A percentile compares a stretch with the other conserved stretches of the same genome.
These are phyloP conservation scores for Babesia bigemina DNA, from an alignment of 169 alveolate species.

Conservation along the genomic window DNA sequence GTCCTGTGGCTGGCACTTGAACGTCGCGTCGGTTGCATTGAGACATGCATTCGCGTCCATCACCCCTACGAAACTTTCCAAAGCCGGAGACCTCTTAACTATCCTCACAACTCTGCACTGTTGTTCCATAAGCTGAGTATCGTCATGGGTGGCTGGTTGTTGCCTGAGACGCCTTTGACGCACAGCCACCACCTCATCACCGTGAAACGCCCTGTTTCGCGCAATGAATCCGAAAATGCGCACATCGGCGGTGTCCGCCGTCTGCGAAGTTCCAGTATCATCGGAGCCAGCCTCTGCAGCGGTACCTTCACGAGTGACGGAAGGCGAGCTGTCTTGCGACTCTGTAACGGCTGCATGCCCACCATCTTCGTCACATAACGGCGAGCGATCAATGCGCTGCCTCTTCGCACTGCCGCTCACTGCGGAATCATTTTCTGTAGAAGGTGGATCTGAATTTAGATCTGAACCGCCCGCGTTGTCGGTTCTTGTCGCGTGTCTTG, in stretches of 20 bases:
- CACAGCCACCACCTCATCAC: conserved; percentile 74
- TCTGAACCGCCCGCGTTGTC: neutral
- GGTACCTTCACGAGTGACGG: neutral
- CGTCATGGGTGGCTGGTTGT: neutral
- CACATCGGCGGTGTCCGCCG: neutral
- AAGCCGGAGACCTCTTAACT: conserved; percentile 27
- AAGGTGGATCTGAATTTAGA: too few relatives aligned
- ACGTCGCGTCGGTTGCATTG: neutral
- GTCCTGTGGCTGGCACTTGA: conserved; percentile 63
- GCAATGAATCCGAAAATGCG: conserved; percentile 76
- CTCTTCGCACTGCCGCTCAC: neutral
- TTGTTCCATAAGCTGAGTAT: neutral
- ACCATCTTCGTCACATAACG: neutral
- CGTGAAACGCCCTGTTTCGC: conserved; percentile 78
- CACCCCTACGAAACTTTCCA: conserved; percentile 35
- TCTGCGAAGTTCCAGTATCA: neutral
- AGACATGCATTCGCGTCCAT: conserved; percentile 13
- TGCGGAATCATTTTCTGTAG: neutral
- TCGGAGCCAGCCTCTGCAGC: neutral
- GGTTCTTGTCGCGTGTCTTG: neutral
- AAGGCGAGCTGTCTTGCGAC: neutral
- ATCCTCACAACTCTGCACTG: conserved; percentile 57
- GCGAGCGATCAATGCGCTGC: neutral
- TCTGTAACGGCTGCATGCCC: neutral
- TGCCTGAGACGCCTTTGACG: conserved; percentile 60